These are phyloP conservation scores for Thielaviopsis euricoi DNA, from an alignment of 2,329 filamentous ascomycete genomes.

Conservation along the genomic window DNA sequence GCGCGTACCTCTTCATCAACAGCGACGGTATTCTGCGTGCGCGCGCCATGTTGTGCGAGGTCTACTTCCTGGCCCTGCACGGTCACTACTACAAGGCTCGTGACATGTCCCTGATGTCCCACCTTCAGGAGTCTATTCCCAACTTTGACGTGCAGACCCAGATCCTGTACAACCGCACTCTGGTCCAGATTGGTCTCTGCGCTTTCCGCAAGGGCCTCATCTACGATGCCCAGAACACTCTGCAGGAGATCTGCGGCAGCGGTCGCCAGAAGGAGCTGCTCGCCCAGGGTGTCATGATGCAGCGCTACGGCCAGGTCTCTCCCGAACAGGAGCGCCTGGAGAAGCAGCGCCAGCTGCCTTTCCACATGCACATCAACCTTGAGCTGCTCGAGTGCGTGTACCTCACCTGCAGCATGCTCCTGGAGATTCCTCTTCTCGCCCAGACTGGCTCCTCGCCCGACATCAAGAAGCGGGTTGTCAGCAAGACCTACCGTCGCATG, in stretches of 20 bases:
- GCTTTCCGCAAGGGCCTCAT: conserved; percentile 94
- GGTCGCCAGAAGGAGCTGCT: conserved; percentile 95
- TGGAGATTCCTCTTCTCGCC: conserved; percentile 92
- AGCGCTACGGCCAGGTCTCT: conserved; percentile 88
- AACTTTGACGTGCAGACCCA: conserved; percentile 95
- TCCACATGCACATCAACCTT: conserved; percentile 99
- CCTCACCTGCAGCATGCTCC: conserved; percentile 95
- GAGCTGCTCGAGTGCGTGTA: conserved; percentile 97
- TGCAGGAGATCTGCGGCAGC: conserved; percentile 95
- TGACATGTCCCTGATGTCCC: conserved; percentile 99
- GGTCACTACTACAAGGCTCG: conserved; percentile 96
- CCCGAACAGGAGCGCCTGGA: conserved; percentile 96
- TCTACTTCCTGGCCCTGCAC: conserved; percentile 95
- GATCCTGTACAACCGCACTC: conserved; percentile 95
- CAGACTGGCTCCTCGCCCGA: conserved; percentile 95
- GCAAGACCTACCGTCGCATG: conserved; percentile 98
- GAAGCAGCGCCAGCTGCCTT: conserved; percentile 91
- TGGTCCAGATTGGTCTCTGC: conserved; percentile 95
- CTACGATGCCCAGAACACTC: conserved; percentile 92
- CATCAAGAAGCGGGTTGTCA: conserved; percentile 93
- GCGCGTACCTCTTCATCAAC: conserved; percentile 86
- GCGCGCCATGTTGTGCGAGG: conserved; percentile 93
- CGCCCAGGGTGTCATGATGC: conserved; percentile 95
- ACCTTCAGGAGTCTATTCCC: conserved; percentile 90
- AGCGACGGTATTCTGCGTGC: conserved; percentile 93